Evolutionary conservation across 2,329 filamentous ascomycete species (phyloP).

Genomic region (Alternaria brassicicola): DNA sequence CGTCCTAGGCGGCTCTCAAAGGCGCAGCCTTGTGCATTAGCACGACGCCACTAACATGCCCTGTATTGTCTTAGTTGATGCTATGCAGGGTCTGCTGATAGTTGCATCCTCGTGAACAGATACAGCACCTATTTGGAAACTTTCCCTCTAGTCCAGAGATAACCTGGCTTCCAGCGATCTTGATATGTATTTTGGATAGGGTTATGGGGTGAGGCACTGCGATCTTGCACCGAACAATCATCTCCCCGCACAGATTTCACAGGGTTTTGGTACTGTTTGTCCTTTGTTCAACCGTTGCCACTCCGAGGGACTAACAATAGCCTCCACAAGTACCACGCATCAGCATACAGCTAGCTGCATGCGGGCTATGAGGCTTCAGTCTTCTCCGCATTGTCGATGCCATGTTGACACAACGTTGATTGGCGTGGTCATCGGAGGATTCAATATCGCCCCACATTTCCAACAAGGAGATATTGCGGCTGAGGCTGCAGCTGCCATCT

Average conservation of each 20-base stretch:
- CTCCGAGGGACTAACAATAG: neutral
- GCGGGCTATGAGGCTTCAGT: neutral
- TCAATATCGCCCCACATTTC: neutral
- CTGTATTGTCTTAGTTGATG: neutral
- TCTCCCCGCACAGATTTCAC: neutral
- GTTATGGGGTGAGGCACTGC: neutral
- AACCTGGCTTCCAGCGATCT: neutral
- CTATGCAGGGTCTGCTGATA: neutral
- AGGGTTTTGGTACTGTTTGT: neutral
- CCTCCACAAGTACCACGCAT: neutral
- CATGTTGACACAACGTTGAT: neutral
- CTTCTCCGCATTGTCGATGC: neutral
- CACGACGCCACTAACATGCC: neutral
- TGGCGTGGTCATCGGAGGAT: neutral
- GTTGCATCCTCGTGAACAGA: neutral
- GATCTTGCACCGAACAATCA: neutral
- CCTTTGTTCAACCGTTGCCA: neutral
- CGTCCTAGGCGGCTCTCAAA: neutral
- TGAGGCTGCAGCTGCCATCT: slow-evolving; percentile 1
- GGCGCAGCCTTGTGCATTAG: neutral
- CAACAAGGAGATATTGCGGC: neutral
- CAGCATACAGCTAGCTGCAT: neutral
- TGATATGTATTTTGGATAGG: neutral
- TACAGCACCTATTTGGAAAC: fast-evolving
- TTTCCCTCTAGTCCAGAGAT: neutral